A percentile compares a stretch with the other conserved stretches of the same genome.
Evolutionary conservation across 148 eudicot genomes (phyloP).

Genomic region (Rhododendron griersonianum): DNA sequence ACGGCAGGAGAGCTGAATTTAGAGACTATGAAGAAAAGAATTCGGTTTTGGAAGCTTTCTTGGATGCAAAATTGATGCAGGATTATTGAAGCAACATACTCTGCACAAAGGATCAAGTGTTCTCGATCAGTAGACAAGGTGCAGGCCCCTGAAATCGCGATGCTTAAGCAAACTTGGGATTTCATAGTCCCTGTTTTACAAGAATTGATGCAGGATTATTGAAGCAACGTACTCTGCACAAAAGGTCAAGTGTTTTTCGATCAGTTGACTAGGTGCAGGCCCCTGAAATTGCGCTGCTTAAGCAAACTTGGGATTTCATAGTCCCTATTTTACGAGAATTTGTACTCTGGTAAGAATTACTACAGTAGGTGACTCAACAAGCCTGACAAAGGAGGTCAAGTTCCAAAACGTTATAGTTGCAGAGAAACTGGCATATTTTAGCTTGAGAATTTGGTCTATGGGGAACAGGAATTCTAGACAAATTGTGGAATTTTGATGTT

Average conservation of each 20-base stretch:
- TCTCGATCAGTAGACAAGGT: neutral
- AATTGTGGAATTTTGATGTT: neutral
- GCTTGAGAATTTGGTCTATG: neutral
- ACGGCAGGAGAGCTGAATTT: slow-evolving; percentile 39
- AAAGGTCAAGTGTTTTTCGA: neutral
- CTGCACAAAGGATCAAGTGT: neutral
- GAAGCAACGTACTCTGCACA: neutral
- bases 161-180: neutral
- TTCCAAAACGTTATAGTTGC: neutral
- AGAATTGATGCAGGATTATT: neutral
- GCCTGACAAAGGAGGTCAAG: neutral
- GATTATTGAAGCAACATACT: neutral
- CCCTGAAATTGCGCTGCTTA: neutral
- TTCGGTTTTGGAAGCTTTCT: slow-evolving; percentile 25
- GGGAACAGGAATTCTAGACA: neutral
- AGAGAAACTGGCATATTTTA: neutral
- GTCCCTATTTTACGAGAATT: neutral
- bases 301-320: neutral
- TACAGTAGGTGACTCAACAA: neutral
- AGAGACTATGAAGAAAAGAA: slow-evolving; percentile 32
- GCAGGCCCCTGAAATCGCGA: neutral
- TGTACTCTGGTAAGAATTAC: neutral
- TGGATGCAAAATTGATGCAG: slow-evolving; percentile 13
- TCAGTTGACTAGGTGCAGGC: neutral
- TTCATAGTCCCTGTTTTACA: neutral